Base-by-base conservation (phyloP, 139 green algal genomes). In the Cymbomonas tetramitiformis region DNA sequence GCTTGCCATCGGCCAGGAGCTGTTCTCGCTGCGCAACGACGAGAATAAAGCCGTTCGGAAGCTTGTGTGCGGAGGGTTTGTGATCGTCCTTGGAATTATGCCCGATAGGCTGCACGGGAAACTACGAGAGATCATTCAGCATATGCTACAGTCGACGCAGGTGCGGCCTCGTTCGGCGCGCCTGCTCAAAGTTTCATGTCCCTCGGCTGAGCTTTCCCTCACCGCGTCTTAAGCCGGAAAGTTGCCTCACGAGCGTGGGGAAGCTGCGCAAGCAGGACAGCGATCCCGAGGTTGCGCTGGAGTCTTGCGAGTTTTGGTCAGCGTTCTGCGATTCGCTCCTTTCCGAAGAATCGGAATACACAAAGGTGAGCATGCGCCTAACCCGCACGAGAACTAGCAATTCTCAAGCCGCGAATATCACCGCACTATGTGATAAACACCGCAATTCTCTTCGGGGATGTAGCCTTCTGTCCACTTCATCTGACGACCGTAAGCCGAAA, bases 221-320 rank as follows among this genome's bases (percentile, higher is more conserved):
- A n/a, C n/a, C n/a, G n/a, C n/a, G n/a, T n/a, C n/a, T n/a, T n/a
- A n/a, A n/a, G n/a, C n/a, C n/a, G n/a, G n/a, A n/a, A n/a, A n/a
- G n/a, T n/a, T n/a, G n/a, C n/a, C n/a, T n/a, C n/a, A n/a, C 9
- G n/a, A 54, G 46, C 6, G 29, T 4, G n/a, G n/a, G n/a, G n/a
- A n/a, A 6, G 26, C 24, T 39, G 10, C 8, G 33, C 59, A n/a
- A n/a, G 31, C 51, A 74, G 58, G 75, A 86, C 33, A 46, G 51
- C 2, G 72, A 88, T 51, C 55, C 76, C 26, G 74, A 70, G 1
- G 82, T 97, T 12, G 88, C 90, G 1, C 65, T 97, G 18, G 90
- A 96, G 69, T 72, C 77, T n/a, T 92, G 76, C 57, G 90, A 96
- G 69, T 97, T 97, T 62, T 98, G 90, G 90, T 76, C 68, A 5